Base-by-base conservation (phyloP, 225 moss, liverwort and hornwort genomes). In the Thuidium tamariscinum region DNA sequence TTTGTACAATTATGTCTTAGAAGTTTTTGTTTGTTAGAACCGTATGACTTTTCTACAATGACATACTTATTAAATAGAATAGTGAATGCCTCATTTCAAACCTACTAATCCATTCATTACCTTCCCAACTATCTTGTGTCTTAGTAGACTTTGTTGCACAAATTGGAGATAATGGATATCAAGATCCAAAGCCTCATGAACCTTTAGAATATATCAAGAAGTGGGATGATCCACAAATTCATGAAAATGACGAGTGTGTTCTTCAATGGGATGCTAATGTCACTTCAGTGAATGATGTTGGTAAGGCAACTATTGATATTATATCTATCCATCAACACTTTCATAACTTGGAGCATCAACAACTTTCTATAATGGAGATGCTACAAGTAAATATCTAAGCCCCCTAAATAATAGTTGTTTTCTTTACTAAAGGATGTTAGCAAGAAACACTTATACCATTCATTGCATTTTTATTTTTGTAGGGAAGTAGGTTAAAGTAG, bases 321-420 rank as follows among this genome's bases (percentile, higher is more conserved):
- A 75, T 81, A 54, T 78, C 84, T 44, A 27, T 93, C n/a, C 86
- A 84, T 51, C 82, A 74, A 42, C 89, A 90, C 56, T 92, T 93
- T 26, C 61, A 81, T 20, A 92, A 82, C 64, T 87, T 93, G 69
- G 90, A 93, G 69, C 89, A 59, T n/a, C 93, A 93, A 80, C 93
- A 92, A 89, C 89, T 90, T 77, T 90, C 92, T 27, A 54, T 90
- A 51, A 89, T 93, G 93, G 91, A 92, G 36, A 93, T 90, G 86
- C 71, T 93, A 61, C 89, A 93, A 89, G 91, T 91, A 7, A 85
- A 71, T 54, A 48, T 74, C 51, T 85, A 62, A 86, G 55, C 75
- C 86, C 56, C 37, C 41, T 59, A 56, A 46, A 55, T 37, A 54
- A 7, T 8, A 49, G 5, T 41, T 26, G 72, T 73, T 63, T 34